Base-by-base conservation (phyloP, 139 green algal genomes). In the Volvox reticuliferus region DNA sequence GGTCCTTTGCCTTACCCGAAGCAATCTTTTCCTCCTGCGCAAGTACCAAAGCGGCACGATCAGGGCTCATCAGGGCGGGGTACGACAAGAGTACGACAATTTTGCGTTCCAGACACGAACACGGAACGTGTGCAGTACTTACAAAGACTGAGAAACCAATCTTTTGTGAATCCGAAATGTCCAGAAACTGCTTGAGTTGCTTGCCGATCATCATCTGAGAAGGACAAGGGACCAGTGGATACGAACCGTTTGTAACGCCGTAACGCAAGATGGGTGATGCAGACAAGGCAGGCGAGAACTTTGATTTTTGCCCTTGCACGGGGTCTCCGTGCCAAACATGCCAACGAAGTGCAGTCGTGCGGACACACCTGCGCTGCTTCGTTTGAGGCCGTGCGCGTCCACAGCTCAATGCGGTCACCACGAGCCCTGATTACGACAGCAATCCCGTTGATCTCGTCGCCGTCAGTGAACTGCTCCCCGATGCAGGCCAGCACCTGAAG, bases 381-480 rank as follows among this genome's bases (percentile, higher is more conserved):
- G 82, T 99, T 98, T 33, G 95, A 92, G 6, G 97, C 96, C 5
- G 97, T 99, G 88, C 98, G 98, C 55, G 97, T 99, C 98, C 98
- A 99, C 28, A 99, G 68, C 88, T 97, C 95, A 73, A 99, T 96
- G 55, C 97, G 94, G 94, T 99, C 96, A 62, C 94, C 93, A 88
- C 96, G 97, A 55, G 94, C 88, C 0, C 98, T 93, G 44, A 99
- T 95, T 83, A 97, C 99, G n/a, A 99, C 97, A 68, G 99, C 98
- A 50, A 98, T 96, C 30, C 98, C 98, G 93, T 98, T 99, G 67
- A 99, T 96, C 90, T 99, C 98, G 16, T 99, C 96, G 17, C 97
- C 95, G 62, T 99, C 98, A 17, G 96, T 94, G 90, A 99, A 99
- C 95, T 99, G 98, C 96, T 99, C 98, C 30, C 98, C 98, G 36